Conservation (phyloP, 192 early-diverging fungal genomes). For the Mortierella antarctica region DNA sequence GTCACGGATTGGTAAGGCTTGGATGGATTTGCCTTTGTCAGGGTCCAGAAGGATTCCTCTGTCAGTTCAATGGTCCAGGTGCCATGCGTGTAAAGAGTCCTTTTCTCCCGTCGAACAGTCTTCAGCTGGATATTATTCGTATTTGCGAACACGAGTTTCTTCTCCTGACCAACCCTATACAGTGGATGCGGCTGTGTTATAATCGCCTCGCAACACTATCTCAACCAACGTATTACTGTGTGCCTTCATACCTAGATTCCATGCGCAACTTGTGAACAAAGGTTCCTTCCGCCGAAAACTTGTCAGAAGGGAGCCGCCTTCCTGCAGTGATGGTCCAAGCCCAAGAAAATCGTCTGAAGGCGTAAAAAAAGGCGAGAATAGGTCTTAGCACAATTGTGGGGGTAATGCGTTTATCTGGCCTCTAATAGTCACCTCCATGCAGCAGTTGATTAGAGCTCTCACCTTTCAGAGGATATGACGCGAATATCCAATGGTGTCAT, state of each 20-base stretch:
- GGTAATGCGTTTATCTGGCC: neutral
- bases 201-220: no score
- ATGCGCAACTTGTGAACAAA: slow-evolving; percentile 24
- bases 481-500: slow-evolving; percentile 31
- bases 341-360: slow-evolving; percentile 29
- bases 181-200: neutral
- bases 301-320: slow-evolving; percentile 18
- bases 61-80: slow-evolving; percentile 30
- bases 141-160: slow-evolving; percentile 19
- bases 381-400: neutral
- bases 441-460: neutral
- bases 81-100: slow-evolving; percentile 9
- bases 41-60: slow-evolving; percentile 31
- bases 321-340: slow-evolving; percentile 26
- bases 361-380: neutral
- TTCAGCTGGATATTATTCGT: slow-evolving; percentile 20
- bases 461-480: slow-evolving; percentile 32
- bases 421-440: neutral
- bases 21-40: neutral
- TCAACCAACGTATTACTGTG: no score
- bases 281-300: slow-evolving; percentile 28
- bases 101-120: slow-evolving; percentile 21
- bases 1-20: slow-evolving; percentile 11
- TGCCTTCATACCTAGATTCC: slow-evolving; percentile 6
- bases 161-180: neutral